Evolutionary conservation across 352 stramenopile species (phyloP), one percentile per base, ranked within the genome.

Genomic region (Thalassiosira ordinaria): DNA sequence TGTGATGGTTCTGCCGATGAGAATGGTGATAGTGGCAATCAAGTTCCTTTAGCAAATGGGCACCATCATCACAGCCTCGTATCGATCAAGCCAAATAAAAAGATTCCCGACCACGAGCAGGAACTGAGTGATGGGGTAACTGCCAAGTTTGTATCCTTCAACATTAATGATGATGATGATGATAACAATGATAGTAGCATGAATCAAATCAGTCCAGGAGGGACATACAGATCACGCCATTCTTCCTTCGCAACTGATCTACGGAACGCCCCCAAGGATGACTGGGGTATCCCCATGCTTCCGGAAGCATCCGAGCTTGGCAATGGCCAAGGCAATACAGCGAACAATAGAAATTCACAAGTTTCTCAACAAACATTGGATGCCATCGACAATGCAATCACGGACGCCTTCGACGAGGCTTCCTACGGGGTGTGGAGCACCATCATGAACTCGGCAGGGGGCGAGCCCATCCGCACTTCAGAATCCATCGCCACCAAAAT

Each of bases 381-480:
- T 56, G 22, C 77, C 47, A 65, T 76, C 35, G 70, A 78, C 6
- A 44, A 71, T 57, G 73, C 61, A 20, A 47, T 74, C 6, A 64
- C 64, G 0, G 70, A 94, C 67, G 85, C 74, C 26, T 93, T 94
- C 64, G 89, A 94, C 67, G 87, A 94, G 73, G 87, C 86, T 8
- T 89, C 85, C 1, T 94, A 90, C 74, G 87, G 87, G 39, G 75
- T 94, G 27, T 94, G 89, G 89, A 85, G 74, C 18, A 93, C 87
- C 8, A 91, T 94, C 53, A 92, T 94, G 82, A 80, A 91, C 63
- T 86, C 69, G 0, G 53, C 67, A 11, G 57, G 39, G 6, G 74
- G 72, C 11, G 37, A 59, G 11, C 60, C 35, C 9, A 69, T 80
- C 31, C 55, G 24, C 41, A 66, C 73, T 2, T 60, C 53, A 26